Percentiles rank a stretch among this genome's conserved stretches.
phyloP scores from a whole-genome alignment of 352 stramenopile genomes.

The Globisporangium heterothallicum region DNA sequence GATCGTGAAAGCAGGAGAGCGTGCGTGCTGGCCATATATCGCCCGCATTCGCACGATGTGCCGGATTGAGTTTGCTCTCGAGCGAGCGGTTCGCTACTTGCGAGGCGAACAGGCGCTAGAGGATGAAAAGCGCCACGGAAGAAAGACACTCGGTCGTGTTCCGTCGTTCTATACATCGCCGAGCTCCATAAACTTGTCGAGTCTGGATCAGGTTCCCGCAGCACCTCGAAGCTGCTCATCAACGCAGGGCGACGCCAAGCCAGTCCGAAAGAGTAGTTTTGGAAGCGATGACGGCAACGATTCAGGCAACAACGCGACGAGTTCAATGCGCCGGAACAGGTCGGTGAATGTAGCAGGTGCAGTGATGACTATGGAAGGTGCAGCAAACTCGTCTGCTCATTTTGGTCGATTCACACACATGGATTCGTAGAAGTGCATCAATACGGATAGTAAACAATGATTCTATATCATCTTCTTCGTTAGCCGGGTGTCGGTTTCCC shows the following conservation, averaged over 20 bases:
- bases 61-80: slow-evolving; percentile 94
- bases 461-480: not conserved
- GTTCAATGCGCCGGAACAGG: slow-evolving; percentile 55
- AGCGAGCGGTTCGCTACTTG: slow-evolving; percentile 83
- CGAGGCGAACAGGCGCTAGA: slow-evolving; percentile 77
- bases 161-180: slow-evolving; percentile 86
- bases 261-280: slow-evolving; percentile 4
- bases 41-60: slow-evolving; percentile 95
- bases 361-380: slow-evolving; percentile 74
- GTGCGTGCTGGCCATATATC: slow-evolving; percentile 91
- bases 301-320: not conserved
- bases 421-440: slow-evolving; percentile 24
- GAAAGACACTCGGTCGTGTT: slow-evolving; percentile 70
- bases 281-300: slow-evolving; percentile 12
- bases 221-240: slow-evolving; percentile 13
- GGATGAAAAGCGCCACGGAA: slow-evolving; percentile 63
- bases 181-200: slow-evolving; percentile 81
- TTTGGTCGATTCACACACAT: slow-evolving; percentile 32
- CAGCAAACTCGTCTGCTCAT: slow-evolving; percentile 16
- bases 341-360: slow-evolving; percentile 78
- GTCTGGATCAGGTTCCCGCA: slow-evolving; percentile 39
- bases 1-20: slow-evolving; percentile 87
- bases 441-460: not conserved
- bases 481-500: too few species aligned
- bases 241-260: slow-evolving; percentile 1